Percentiles rank a stretch among this genome's conserved stretches.
Evolutionary conservation across 1,284 basidiomycete genomes (phyloP).

Genomic region (Lentinus polychrous): DNA sequence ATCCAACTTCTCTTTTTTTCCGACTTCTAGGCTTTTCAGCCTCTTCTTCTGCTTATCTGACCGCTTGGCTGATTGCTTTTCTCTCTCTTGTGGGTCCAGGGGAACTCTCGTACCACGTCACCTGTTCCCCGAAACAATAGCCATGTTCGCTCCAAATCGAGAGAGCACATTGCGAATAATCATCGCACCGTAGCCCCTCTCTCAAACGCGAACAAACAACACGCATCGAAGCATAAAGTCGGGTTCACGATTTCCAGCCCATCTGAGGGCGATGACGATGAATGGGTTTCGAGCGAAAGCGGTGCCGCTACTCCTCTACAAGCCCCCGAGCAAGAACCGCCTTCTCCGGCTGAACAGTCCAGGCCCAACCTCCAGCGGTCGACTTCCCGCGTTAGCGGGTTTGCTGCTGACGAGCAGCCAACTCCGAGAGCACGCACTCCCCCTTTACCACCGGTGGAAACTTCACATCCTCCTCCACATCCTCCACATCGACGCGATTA

Average conservation of each 20-base stretch:
- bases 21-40: conserved; percentile 6
- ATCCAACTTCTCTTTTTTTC: conserved; percentile 5
- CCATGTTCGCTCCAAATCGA: conserved; percentile 36
- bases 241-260: conserved; percentile 55
- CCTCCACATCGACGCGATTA: conserved; percentile 16
- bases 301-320: conserved; percentile 59
- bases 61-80: conserved; percentile 10
- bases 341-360: conserved; percentile 4
- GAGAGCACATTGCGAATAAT: conserved; percentile 34
- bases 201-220: conserved; percentile 24
- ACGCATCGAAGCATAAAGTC: conserved; percentile 33
- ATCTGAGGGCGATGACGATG: conserved; percentile 55
- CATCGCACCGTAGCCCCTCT: conserved; percentile 27
- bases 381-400: conserved; percentile 15
- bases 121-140: conserved; percentile 39
- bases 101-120: conserved; percentile 22
- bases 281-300: conserved; percentile 71
- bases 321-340: conserved; percentile 32
- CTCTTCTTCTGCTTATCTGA: conserved; percentile 9
- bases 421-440: conserved; percentile 29
- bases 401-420: conserved; percentile 18
- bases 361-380: conserved; percentile 14
- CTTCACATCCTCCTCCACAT: conserved; percentile 15
- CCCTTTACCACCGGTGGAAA: conserved; percentile 28
- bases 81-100: not conserved